Evolutionary conservation across 208 protist genomes (phyloP).

Genomic region (Vickermania spadyakhi): DNA sequence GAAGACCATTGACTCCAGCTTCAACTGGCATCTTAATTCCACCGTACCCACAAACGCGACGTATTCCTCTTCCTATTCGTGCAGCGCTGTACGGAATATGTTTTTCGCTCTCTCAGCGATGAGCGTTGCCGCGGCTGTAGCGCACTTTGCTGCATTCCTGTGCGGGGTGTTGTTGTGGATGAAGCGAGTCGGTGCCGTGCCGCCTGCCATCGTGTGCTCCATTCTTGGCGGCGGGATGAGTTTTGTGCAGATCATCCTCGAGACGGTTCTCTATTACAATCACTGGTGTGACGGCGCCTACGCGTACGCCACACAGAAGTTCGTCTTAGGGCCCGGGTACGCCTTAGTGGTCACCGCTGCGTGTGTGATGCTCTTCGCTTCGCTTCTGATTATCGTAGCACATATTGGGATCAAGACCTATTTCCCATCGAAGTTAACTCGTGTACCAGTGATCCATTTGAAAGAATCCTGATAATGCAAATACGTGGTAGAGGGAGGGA

Average conservation of each 20-base stretch:
- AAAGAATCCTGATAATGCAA: too few relatives aligned
- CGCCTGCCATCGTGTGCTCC: constrained; percentile 36
- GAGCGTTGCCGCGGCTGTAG: constrained; percentile 38
- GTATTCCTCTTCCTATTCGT: constrained; percentile 28
- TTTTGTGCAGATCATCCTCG: constrained; percentile 36
- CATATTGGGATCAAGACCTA: constrained; percentile 31
- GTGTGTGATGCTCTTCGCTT: constrained; percentile 30
- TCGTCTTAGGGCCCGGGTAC: constrained; percentile 51
- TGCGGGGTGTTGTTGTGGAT: constrained; percentile 43
- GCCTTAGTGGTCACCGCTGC: constrained; percentile 31
- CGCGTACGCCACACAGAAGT: constrained; percentile 38
- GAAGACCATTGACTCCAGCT: constrained; percentile 23
- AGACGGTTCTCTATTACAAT: constrained; percentile 57
- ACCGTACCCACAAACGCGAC: constrained; percentile 10
- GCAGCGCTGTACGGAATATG: constrained; percentile 16
- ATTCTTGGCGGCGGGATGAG: constrained; percentile 23
- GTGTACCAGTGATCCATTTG: constrained; percentile 28
- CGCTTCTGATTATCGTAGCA: constrained; percentile 20
- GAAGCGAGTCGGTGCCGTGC: constrained; percentile 21
- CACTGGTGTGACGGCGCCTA: constrained; percentile 42
- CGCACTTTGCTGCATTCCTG: constrained; percentile 20
- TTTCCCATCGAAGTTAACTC: constrained; percentile 30
- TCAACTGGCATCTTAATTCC: constrained; percentile 31
- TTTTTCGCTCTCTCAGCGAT: constrained; percentile 43
- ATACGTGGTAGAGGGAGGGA: too few relatives aligned